Evolutionary conservation across 306 rosid genomes (phyloP).

Genomic region (Gleditsia sinensis): DNA sequence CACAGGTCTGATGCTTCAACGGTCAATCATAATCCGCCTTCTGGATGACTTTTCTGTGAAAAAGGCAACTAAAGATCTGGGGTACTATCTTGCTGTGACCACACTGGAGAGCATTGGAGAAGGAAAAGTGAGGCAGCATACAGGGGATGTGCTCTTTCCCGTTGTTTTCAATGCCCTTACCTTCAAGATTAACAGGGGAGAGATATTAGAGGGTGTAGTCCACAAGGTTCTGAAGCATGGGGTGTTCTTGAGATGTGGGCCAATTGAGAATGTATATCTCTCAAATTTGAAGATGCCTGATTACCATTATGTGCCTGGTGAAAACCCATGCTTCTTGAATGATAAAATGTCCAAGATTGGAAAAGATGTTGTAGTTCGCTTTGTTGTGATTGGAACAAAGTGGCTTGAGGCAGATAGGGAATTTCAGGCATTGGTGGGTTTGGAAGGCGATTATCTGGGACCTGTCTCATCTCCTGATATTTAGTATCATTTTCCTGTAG

Average conservation of each 20-base stretch:
- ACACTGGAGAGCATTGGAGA: constrained; percentile 74
- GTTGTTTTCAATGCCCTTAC: constrained; percentile 67
- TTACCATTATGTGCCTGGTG: constrained; percentile 65
- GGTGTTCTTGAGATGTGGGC: constrained; percentile 81
- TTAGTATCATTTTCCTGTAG: constrained; percentile 6
- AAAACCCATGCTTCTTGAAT: constrained; percentile 68
- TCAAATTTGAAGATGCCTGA: constrained; percentile 77
- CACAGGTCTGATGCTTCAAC: constrained; percentile 69
- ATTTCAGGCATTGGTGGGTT: constrained; percentile 84
- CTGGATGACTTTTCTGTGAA: constrained; percentile 65
- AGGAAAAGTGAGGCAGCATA: constrained; percentile 75
- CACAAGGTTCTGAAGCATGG: constrained; percentile 89
- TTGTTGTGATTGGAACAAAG: constrained; percentile 79
- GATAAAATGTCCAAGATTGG: constrained; percentile 64
- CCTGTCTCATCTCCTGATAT: constrained; percentile 51
- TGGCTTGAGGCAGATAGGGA: constrained; percentile 93
- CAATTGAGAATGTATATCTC: constrained; percentile 72
- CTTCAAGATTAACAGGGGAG: constrained; percentile 83
- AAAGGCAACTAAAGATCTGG: constrained; percentile 75
- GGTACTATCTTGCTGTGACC: constrained; percentile 74
- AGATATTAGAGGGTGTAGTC: constrained; percentile 73
- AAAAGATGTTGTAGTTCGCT: constrained; percentile 61
- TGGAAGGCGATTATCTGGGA: constrained; percentile 86
- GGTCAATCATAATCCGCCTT: constrained; percentile 60
- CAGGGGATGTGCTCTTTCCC: constrained; percentile 85